Evolutionary conservation across 108 stramenopile species (phyloP).

Genomic region (Stephanodiscus triporus): DNA sequence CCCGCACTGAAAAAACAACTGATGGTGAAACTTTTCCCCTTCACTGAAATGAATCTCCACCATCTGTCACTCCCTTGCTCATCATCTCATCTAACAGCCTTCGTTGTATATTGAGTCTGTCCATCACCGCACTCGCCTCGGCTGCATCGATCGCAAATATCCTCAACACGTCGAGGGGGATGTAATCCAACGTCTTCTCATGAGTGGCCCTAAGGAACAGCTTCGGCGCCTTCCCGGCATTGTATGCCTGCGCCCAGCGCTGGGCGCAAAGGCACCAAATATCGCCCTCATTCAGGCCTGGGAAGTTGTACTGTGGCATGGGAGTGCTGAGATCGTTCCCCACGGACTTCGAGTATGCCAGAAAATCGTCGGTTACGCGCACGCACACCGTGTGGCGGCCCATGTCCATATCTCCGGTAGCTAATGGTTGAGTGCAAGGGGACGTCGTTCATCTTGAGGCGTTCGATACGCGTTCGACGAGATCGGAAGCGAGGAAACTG

Average conservation of each 20-base stretch:
- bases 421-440: conserved; percentile 2
- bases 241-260: conserved; percentile 82
- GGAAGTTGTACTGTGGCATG: conserved; percentile 74
- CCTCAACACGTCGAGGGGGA: conserved; percentile 56
- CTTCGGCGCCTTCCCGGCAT: conserved; percentile 68
- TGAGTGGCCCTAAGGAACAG: conserved; percentile 76
- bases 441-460: neutral
- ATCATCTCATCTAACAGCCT: conserved; percentile 55
- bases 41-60: conserved; percentile 39
- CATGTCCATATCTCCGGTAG: conserved; percentile 72
- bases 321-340: conserved; percentile 85
- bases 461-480: too few relatives aligned
- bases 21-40: neutral
- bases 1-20: neutral
- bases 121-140: conserved; percentile 56
- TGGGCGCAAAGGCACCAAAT: conserved; percentile 89
- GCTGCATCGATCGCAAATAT: conserved; percentile 67
- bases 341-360: conserved; percentile 66
- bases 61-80: conserved; percentile 16
- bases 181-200: conserved; percentile 78
- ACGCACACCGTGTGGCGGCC: conserved; percentile 86
- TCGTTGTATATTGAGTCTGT: conserved; percentile 62
- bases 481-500: neutral
- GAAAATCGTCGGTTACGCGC: conserved; percentile 77
- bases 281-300: conserved; percentile 82